A percentile compares a stretch with the other conserved stretches of the same genome.
phyloP scores from a whole-genome alignment of 495 filamentous ascomycete genomes.

The Trichoderma asperelloides region DNA sequence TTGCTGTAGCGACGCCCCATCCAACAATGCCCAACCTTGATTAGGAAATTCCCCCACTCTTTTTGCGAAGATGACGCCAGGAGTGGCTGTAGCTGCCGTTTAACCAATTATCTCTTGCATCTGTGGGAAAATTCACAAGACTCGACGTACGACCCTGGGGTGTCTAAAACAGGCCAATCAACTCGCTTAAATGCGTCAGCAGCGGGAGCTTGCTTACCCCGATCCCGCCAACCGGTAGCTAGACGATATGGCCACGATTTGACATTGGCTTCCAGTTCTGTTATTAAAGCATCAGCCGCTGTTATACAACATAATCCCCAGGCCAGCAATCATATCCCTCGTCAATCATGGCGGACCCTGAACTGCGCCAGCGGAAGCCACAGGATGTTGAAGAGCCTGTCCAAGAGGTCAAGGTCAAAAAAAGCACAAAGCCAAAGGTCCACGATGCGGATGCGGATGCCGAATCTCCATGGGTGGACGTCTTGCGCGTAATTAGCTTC shows the following conservation, averaged over 20 bases:
- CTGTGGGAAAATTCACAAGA: background rate
- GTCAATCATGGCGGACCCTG: slow-evolving; percentile 19
- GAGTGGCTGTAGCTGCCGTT: background rate
- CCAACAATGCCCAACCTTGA: background rate
- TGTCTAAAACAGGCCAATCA: background rate
- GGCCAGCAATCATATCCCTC: background rate
- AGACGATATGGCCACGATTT: background rate
- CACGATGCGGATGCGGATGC: slow-evolving; percentile 32
- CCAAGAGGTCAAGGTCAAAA: slow-evolving; percentile 12
- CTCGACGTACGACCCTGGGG: background rate
- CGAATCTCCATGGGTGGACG: slow-evolving; percentile 50
- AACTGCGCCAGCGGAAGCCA: slow-evolving; percentile 23
- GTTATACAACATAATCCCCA: background rate
- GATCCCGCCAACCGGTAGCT: background rate
- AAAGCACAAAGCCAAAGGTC: slow-evolving; percentile 17
- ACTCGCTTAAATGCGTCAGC: background rate
- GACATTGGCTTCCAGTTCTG: background rate
- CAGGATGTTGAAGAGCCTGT: slow-evolving; percentile 9
- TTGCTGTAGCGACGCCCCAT: slow-evolving; percentile 8
- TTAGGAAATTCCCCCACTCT: background rate
- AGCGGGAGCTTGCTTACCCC: background rate
- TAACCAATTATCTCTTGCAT: background rate
- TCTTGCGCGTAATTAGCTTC: slow-evolving; percentile 64
- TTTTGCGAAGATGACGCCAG: background rate
- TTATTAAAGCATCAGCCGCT: background rate